A percentile compares a stretch with the other conserved stretches of the same genome.
Evolutionary conservation across 257 asterid species (phyloP).

Genomic region (Primulina huaijiensis): DNA sequence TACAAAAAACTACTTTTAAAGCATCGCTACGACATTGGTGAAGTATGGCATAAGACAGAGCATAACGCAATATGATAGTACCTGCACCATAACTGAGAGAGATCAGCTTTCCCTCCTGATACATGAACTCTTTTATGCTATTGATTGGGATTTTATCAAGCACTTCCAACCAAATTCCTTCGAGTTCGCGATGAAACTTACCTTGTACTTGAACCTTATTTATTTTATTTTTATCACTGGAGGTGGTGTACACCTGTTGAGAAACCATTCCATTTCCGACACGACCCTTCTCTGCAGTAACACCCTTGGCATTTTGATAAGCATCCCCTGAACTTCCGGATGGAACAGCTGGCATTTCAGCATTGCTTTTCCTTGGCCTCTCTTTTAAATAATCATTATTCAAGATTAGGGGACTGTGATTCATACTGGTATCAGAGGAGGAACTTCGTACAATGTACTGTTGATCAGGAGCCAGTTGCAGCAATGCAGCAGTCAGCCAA

Average conservation of each 20-base stretch:
- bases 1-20: slow-evolving; percentile 9
- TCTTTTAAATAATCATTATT: slow-evolving; percentile 39
- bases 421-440: slow-evolving; percentile 61
- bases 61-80: slow-evolving; percentile 29
- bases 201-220: slow-evolving; percentile 32
- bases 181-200: slow-evolving; percentile 40
- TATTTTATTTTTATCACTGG: slow-evolving; percentile 34
- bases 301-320: slow-evolving; percentile 33
- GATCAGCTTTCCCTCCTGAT: slow-evolving; percentile 76
- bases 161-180: slow-evolving; percentile 78
- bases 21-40: background rate
- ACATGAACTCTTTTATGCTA: slow-evolving; percentile 69
- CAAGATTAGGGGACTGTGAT: slow-evolving; percentile 58
- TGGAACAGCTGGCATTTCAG: slow-evolving; percentile 42
- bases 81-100: slow-evolving; percentile 86
- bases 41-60: slow-evolving; percentile 3
- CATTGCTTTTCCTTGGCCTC: slow-evolving; percentile 53
- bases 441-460: slow-evolving; percentile 69
- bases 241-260: slow-evolving; percentile 28
- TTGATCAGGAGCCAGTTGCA: slow-evolving; percentile 96
- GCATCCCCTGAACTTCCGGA: slow-evolving; percentile 41
- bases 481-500: slow-evolving; percentile 93
- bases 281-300: slow-evolving; percentile 28
- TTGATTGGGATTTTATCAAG: slow-evolving; percentile 58
- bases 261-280: slow-evolving; percentile 32